Conservation (phyloP, 163 green algal species). For the Chloromonas sp. region DNA sequence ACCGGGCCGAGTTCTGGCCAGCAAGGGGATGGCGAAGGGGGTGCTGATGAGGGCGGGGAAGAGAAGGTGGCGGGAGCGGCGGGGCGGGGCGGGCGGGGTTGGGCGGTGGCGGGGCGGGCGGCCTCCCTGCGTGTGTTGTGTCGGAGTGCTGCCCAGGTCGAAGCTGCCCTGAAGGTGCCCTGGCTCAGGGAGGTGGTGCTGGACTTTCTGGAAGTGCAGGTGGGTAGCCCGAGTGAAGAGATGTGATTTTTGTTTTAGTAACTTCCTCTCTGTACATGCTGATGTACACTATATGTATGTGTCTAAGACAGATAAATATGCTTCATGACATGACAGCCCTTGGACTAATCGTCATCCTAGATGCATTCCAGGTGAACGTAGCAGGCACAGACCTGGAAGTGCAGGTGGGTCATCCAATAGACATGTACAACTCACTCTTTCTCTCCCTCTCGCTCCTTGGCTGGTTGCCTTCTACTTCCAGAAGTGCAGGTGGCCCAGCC, state of each 20-base stretch:
- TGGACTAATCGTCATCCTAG: no score
- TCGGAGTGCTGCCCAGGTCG: slow-evolving; percentile 43
- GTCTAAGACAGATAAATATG: no score
- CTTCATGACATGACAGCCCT: no score
- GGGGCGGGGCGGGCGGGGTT: not conserved
- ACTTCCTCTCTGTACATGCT: no score
- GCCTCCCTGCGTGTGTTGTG: slow-evolving; percentile 59
- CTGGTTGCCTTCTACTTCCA: not conserved
- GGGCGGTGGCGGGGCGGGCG: not conserved
- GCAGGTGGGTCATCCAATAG: not conserved
- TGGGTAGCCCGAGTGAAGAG: no score
- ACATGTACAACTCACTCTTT: not conserved
- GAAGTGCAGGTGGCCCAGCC: not conserved
- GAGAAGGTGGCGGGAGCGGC: not conserved
- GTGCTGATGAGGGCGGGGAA: not conserved
- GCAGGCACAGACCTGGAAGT: no score
- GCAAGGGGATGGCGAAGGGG: not conserved
- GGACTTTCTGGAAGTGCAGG: slow-evolving; percentile 71
- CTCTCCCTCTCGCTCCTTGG: not conserved
- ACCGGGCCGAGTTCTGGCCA: not conserved
- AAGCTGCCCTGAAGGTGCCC: slow-evolving; percentile 30
- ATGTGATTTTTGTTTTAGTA: no score
- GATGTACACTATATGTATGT: no score
- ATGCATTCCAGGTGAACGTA: no score
- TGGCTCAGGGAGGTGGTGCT: slow-evolving; percentile 72